A percentile compares a stretch with the other conserved stretches of the same genome.
phyloP scores from a whole-genome alignment of 2,329 filamentous ascomycete genomes.

The Scortechinia acanthostroma region DNA sequence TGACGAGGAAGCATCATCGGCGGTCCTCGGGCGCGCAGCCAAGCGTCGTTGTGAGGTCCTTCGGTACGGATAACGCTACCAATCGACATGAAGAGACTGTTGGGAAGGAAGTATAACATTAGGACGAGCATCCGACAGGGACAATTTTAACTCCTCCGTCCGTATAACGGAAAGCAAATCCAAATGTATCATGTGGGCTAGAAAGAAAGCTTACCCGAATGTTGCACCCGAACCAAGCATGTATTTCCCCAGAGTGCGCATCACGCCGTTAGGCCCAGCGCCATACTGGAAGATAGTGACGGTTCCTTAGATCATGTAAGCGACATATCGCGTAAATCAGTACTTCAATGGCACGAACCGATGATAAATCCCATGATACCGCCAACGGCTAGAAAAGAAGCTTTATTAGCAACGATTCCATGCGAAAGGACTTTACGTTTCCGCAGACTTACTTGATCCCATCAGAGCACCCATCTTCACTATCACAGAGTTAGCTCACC shows the following conservation, averaged over 20 bases:
- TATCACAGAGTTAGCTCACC: constrained; percentile 25
- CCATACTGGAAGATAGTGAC: constrained; percentile 95
- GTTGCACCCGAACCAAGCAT: constrained; percentile 93
- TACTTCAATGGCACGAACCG: constrained; percentile 42
- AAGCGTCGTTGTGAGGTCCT: constrained; percentile 2
- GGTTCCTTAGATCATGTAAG: constrained; percentile 49
- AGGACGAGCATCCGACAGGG: too few species aligned
- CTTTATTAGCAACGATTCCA: constrained; percentile 13
- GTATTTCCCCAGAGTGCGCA: constrained; percentile 90
- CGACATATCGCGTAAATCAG: constrained; percentile 3
- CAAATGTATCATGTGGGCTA: neutral
- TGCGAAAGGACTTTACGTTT: neutral
- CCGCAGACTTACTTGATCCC: constrained; percentile 75
- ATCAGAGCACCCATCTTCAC: constrained; percentile 99
- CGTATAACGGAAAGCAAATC: constrained; percentile 10
- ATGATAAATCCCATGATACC: constrained; percentile 97
- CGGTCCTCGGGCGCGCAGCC: neutral
- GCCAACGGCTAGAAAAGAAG: constrained; percentile 66
- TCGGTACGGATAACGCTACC: constrained; percentile 94
- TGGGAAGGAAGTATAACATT: constrained; percentile 2
- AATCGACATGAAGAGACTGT: constrained; percentile 94
- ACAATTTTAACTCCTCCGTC: constrained; percentile 4
- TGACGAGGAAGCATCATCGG: constrained; percentile 1
- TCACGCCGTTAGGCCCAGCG: constrained; percentile 84
- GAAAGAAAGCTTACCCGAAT: constrained; percentile 65